Evolutionary conservation across 2,329 filamentous ascomycete species (phyloP), one percentile per base, ranked within the genome.

Genomic region (Botrytis fabae): DNA sequence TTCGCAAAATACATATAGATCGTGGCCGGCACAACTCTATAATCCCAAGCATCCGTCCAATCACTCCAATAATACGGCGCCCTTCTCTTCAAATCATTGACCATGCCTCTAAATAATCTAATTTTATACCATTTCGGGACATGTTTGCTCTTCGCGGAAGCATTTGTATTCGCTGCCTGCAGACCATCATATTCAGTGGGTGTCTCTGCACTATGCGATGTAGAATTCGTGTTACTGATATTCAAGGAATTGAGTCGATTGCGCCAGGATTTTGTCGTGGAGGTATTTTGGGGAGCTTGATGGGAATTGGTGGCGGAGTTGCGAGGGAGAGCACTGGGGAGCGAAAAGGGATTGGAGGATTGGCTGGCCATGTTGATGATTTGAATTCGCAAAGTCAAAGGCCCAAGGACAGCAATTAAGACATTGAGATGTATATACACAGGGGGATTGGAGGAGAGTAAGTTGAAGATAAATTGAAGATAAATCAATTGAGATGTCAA

Each of bases 1-100:
- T 97, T 97, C 75, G 94, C 93, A 86, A 97, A 97, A 84, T 96
- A 97, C 93, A 97, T 97, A 83, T 97, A 97, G 44, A 97, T 85
- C 16, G 94, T 97, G 25, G 93, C 93, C 1, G 94, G 94, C 57
- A 97, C 87, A 60, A 97, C 93, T 71, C 94, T 89, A 84, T 97
- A 97, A 80, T 97, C 92, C 93, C 93, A 96, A 1, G 94, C 94
- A 84, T 97, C 94, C 28, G 81, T 85, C 92, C 92, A 97, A 82
- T 97, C 94, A 82, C 91, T 95, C 83, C 84, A 85, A 80, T 96
- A 97, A 80, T 87, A 97, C 1, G 94, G 94, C 12, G 87, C 87
- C 75, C 94, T 85, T 73, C 93, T 89, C 76, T 89, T 89, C 48
- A 97, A 79, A 82, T 97, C 94, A 79, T 93, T 90, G 73, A 90